Base-by-base conservation (phyloP, 2,329 filamentous ascomycete genomes). In the Sodiomyces alkalinus region DNA sequence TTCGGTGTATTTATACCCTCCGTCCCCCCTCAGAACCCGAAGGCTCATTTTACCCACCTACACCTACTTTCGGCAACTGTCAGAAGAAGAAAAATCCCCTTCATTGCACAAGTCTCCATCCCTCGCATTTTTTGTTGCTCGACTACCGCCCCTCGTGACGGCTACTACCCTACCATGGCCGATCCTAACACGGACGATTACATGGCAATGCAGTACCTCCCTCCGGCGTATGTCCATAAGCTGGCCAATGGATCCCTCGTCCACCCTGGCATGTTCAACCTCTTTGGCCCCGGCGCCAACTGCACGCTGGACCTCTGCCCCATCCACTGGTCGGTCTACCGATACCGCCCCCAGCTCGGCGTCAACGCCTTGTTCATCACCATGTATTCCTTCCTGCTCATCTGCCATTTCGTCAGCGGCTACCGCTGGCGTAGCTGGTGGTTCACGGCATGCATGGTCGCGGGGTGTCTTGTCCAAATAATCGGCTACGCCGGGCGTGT, bases 401-500 rank as follows among this genome's bases (percentile, higher is more conserved):
- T 40, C 19, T 33, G 54, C n/a, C 64, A 69, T 32, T 25, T 48
- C 20, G 48, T 46, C 24, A 48, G 63, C n/a, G 64, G 64, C 23
- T 24, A 56, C 22, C 45, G 55, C 21, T 64, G 58, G 58, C 58
- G 47, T 39, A 52, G 47, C 15, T 63, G 58, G 53, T 56, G 53
- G 33, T 68, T 63, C 44, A 58, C 58, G 48, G 37, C 39, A 8
- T 59, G 56, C 34, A 68, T 79, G 58, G 39, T 68, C 6, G 41
- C 60, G 12, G 74, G 74, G 25, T 70, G 63, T 37, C 22, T 63
- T 5, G 53, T 58, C 26, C 73, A 76, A 40, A 58, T 76, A 8
- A 41, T 76, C 19, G 75, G 75, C 12, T 80, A 80, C 36, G 48
- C 53, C 2, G 75, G 71, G 3, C 60, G 75, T 8, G 53, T 77